These are phyloP conservation scores for Pachyrhizus erosus DNA, from an alignment of 306 rosid species.

Conservation along the genomic window DNA sequence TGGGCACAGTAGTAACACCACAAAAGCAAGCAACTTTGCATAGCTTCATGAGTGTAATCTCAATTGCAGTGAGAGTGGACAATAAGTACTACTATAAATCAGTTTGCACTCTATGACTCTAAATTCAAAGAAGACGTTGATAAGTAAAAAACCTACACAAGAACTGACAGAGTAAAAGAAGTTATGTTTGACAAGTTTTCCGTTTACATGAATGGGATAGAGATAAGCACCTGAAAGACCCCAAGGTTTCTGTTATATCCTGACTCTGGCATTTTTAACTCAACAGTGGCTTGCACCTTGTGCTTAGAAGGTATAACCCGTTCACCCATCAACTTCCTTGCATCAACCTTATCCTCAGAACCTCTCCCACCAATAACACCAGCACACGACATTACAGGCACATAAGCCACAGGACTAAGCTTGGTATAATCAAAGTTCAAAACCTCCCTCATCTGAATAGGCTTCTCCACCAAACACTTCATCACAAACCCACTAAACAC, in stretches of 20 bases:
- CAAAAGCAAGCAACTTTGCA: not conserved
- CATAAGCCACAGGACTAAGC: constrained; percentile 72
- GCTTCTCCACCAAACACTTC: constrained; percentile 65
- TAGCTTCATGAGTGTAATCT: not conserved
- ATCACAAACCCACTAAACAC: constrained; percentile 59
- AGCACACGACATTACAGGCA: constrained; percentile 58
- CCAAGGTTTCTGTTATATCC: constrained; percentile 86
- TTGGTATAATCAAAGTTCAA: constrained; percentile 77
- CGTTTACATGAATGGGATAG: constrained; percentile 1
- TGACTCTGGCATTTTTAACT: constrained; percentile 71
- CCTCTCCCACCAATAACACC: constrained; percentile 47
- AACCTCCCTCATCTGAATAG: constrained; percentile 59
- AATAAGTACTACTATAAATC: not conserved
- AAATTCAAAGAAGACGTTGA: not conserved
- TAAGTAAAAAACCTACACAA: not conserved
- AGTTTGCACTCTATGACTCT: not conserved
- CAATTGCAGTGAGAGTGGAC: not conserved
- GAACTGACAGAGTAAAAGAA: no score
- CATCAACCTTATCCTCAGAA: constrained; percentile 38
- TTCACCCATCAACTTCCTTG: constrained; percentile 35
- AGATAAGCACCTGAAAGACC: constrained; percentile 68
- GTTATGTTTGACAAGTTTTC: not conserved
- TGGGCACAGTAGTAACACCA: not conserved
- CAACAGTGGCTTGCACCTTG: constrained; percentile 56
- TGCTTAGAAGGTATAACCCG: constrained; percentile 62